Base-by-base conservation (phyloP, 495 filamentous ascomycete species). In the Podospora appendiculata region DNA sequence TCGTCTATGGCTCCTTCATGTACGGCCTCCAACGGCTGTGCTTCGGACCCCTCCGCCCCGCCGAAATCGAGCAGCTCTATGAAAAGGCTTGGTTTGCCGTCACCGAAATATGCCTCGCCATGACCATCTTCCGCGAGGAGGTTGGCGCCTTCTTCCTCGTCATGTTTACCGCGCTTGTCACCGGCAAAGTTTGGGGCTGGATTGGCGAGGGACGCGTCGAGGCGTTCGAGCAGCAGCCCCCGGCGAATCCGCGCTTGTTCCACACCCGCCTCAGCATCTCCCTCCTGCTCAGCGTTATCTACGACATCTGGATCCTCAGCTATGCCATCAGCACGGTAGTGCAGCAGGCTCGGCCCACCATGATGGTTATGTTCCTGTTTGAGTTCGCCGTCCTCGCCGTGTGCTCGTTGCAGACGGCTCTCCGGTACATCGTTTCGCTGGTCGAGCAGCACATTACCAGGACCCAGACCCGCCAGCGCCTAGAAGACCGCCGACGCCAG, bases 341-440 rank as follows among this genome's bases (percentile, higher is more conserved):
- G 16, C 79, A 86, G 42, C 82, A 90, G 54, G 88, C 93, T 0
- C 82, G 88, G 16, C 90, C 93, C 0, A 90, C 93, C 49, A 96
- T 98, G 89, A 98, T 98, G 94, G 89, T 98, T 51, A 97, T 97
- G 90, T 98, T 98, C 62, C 84, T 90, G 14, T 97, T 98, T 59
- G 93, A 98, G 66, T 98, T 97, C 59, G 90, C 90, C 11, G 81
- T 98, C 52, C 69, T 97, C 52, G 74, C 82, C 4, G 83, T 94
- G 10, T 81, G 83, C 32, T 95, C 94, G 1, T 70, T 82, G 17
- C 92, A 91, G 25, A 96, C 89, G 8, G 71, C 79, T 14, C 72
- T 81, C 47, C 81, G 90, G 48, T 98, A 97, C 68, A 62, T 77
- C 32, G 74, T 98, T 25, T 87, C 86, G n/a, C 65, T 96, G 46